Percentiles rank a stretch among this genome's conserved stretches.
phyloP scores from a whole-genome alignment of 2,329 filamentous ascomycete genomes.

The Mycosphaerella sp. region DNA sequence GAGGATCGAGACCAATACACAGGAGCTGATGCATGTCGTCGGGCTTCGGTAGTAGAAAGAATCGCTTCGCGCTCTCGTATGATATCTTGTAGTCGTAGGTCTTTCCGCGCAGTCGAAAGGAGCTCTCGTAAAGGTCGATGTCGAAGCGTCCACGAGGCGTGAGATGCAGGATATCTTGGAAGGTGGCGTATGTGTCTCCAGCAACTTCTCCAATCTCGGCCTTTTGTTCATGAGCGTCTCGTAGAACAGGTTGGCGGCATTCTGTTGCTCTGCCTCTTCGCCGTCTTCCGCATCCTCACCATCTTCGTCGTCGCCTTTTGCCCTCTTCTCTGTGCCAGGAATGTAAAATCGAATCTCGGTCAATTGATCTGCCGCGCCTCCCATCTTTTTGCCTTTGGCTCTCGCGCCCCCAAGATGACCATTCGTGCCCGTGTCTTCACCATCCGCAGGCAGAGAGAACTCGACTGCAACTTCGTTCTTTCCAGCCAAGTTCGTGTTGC shows the following conservation, averaged over 20 bases:
- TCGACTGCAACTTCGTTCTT: constrained; percentile 98
- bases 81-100: constrained; percentile 99
- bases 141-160: constrained; percentile 98
- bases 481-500: constrained; percentile 93
- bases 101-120: constrained; percentile 94
- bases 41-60: constrained; percentile 97
- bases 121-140: constrained; percentile 98
- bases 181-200: constrained; percentile 96
- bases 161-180: constrained; percentile 92
- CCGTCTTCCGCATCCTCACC: constrained; percentile 53
- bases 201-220: constrained; percentile 98
- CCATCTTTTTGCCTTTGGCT: constrained; percentile 79
- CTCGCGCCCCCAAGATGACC: constrained; percentile 66
- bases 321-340: constrained; percentile 74
- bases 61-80: constrained; percentile 96
- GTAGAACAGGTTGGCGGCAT: constrained; percentile 95
- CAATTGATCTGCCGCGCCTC: constrained; percentile 82
- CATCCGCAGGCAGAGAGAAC: constrained; percentile 70
- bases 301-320: constrained; percentile 64
- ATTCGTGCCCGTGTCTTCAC: constrained; percentile 66
- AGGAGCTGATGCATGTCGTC: constrained; percentile 95
- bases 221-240: constrained; percentile 98
- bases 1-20: constrained; percentile 88
- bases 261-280: constrained; percentile 67
- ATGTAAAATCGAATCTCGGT: constrained; percentile 99